Evolutionary conservation across 441 rosid genomes (phyloP).

Genomic region (Sinapis alba): DNA sequence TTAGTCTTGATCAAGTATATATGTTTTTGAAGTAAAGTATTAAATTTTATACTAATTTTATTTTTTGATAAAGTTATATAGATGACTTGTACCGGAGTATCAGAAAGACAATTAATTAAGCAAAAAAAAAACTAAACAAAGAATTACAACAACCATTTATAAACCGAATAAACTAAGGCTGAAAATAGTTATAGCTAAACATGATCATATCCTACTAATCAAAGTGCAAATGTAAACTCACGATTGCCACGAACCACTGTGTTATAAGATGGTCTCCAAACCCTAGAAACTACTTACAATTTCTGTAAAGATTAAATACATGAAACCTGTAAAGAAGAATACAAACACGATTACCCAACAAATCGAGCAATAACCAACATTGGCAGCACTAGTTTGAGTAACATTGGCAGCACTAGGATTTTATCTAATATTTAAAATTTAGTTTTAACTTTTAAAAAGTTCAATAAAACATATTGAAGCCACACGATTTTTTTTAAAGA

Average conservation of each 20-base stretch:
- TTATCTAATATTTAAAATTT: neutral
- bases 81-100: too few species aligned
- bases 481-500: neutral
- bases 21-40: too few species aligned
- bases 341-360: neutral
- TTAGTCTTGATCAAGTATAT: too few species aligned
- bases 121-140: too few species aligned
- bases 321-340: neutral
- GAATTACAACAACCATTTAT: too few species aligned
- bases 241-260: neutral
- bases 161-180: too few species aligned
- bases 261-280: neutral
- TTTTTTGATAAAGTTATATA: too few species aligned
- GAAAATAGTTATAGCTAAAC: too few species aligned
- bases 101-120: too few species aligned
- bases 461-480: neutral
- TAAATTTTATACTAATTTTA: too few species aligned
- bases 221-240: neutral
- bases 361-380: neutral
- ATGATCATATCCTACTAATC: neutral
- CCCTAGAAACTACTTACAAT: neutral
- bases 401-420: neutral
- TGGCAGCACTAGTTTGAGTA: too few species aligned
- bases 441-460: neutral
- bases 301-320: neutral